phyloP scores from a whole-genome alignment of 192 early-diverging fungal genomes.

The Podila minutissima region DNA sequence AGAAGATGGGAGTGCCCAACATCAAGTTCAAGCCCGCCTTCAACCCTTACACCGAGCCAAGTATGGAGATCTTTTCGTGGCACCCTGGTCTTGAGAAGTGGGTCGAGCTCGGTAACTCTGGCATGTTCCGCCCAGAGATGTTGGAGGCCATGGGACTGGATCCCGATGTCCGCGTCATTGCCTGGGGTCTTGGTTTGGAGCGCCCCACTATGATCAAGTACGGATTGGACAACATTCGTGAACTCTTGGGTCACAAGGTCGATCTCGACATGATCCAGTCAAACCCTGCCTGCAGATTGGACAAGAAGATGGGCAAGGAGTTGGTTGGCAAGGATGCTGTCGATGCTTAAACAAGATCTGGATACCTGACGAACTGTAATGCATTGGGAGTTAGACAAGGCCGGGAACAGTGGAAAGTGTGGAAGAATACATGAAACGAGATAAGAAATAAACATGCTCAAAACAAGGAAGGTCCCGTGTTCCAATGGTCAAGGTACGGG shows the following conservation, averaged over 20 bases:
- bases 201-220: constrained; percentile 99
- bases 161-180: constrained; percentile 94
- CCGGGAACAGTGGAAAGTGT: neutral
- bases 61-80: constrained; percentile 99
- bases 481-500: no score
- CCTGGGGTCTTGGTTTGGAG: constrained; percentile 97
- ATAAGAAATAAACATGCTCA: no score
- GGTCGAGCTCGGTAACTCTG: constrained; percentile 98
- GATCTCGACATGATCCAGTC: constrained; percentile 89
- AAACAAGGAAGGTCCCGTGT: no score
- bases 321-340: constrained; percentile 51
- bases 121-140: constrained; percentile 99
- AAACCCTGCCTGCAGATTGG: constrained; percentile 91
- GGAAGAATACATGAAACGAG: no score
- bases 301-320: constrained; percentile 90
- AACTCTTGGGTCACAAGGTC: constrained; percentile 94
- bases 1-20: constrained; percentile 94
- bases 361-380: neutral
- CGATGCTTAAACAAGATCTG: constrained; percentile 18
- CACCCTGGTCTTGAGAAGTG: constrained; percentile 87
- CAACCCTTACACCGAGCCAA: constrained; percentile 99
- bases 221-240: constrained; percentile 92
- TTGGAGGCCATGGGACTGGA: constrained; percentile 94
- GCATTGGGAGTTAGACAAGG: neutral
- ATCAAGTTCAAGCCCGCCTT: constrained; percentile 99